Evolutionary conservation across 768 basidiomycete species (phyloP), one percentile per base, ranked within the genome.

Genomic region (Trametopsis cervina): DNA sequence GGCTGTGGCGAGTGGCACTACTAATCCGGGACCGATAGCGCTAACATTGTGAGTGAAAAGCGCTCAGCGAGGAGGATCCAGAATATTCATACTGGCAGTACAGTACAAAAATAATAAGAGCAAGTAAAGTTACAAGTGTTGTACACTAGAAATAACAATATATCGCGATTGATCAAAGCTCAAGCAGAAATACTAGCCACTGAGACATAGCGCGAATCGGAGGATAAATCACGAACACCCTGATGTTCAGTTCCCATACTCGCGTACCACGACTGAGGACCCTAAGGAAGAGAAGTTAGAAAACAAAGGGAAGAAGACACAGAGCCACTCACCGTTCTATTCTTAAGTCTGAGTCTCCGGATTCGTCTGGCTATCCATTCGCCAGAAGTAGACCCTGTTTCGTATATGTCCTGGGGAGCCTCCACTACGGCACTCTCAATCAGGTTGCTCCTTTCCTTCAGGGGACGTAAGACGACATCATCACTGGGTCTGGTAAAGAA

Each of bases 401-500:
- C 53, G 46, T 53, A 59, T 39, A 54, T 46, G 2, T 53, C 59
- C 7, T 42, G 47, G 2, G 59, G 54, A 4, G 53, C 51, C 33
- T 48, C 25, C 12, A 40, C 46, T 2, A 52, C 54, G 22, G 61
- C 54, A 12, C 56, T 52, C 21, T 59, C 54, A 26, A 64, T 60
- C 20, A 56, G 40, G 7, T 39, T 18, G 46, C 63, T 63, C 22
- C 57, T 24, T n/a, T 61, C 57, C 9, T 38, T 22, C 18, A 68
- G 54, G 15, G 63, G 53, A 17, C 59, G 56, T 9, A 69, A 59
- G 9, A 59, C 50, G 4, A 66, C 62, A 3, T 55, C 40, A 43
- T 67, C 50, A 20, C 60, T 60, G 1, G 68, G 66, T 6, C 69
- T 57, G 22, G 65, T 64, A 57, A 70, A 69, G 59, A 63, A 69